Base-by-base conservation (phyloP, 1,284 basidiomycete genomes). In the Ustilago curta region DNA sequence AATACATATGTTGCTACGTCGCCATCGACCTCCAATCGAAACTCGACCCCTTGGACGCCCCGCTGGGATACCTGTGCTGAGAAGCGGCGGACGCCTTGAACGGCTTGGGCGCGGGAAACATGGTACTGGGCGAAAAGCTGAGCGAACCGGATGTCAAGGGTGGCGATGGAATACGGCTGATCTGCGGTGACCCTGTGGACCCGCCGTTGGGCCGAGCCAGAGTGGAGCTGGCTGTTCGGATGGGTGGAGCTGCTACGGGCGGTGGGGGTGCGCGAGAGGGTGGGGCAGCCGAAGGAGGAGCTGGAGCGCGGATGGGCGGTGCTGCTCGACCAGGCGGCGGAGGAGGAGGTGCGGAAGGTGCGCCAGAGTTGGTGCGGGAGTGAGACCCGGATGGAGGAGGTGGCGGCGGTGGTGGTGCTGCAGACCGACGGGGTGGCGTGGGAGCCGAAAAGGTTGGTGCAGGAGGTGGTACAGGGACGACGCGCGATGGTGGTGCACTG, bases 341-440 rank as follows among this genome's bases (percentile, higher is more conserved):
- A 95, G 27, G 87, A 85, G 47, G 88, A 92, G 14, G 81, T 81
- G 79, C 27, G 11, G 51, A 51, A 12, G 49, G 45, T 7, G 42
- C 47, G n/a, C 58, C 45, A 32, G 50, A 75, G 53, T 9, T 29
- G n/a, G 45, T 42, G 16, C 60, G 49, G 21, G 59, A 75, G 74
- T 83, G 71, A 76, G 55, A 60, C 7, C 60, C 52, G 18, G 49
- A 18, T 1, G 69, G 27, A 45, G 70, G 66, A 4, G 63, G 86
- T 80, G 83, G 85, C 12, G 94, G 94, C 7, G 96, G 94, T 1
- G 90, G 91, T 31, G 93, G 92, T 23, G 89, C 91, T 69, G 94
- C 97, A 90, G 88, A 90, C 1, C 92, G 95, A 76, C 97, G 97
- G 7, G 72, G 65, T 29, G 65, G 61, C 23, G 59, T 65, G 3